Evolutionary conservation across 768 basidiomycete genomes (phyloP).

Genomic region (Pholiota molesta): DNA sequence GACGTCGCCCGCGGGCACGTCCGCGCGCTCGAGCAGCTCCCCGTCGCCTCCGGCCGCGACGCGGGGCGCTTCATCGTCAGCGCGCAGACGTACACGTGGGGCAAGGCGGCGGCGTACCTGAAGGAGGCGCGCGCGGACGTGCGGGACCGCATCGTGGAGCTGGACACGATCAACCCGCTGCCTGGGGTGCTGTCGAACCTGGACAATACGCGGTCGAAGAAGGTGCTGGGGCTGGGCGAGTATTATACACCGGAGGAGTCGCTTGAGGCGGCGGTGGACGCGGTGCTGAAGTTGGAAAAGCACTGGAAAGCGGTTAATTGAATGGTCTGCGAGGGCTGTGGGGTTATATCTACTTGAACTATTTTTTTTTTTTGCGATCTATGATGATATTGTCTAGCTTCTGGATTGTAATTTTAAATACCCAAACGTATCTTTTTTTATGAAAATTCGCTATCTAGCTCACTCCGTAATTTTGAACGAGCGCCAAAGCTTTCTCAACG

Average conservation of each 20-base stretch:
- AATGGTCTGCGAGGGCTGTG: background rate
- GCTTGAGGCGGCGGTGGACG: constrained; percentile 30
- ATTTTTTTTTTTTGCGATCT: background rate
- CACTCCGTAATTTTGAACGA: too few relatives aligned
- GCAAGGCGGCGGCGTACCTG: constrained; percentile 29
- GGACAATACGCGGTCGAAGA: constrained; percentile 28
- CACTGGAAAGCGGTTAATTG: constrained; percentile 19
- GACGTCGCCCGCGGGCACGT: constrained; percentile 39
- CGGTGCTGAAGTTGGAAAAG: constrained; percentile 27
- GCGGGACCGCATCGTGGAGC: constrained; percentile 14
- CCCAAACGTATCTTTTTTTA: too few relatives aligned
- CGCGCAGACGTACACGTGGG: constrained; percentile 31
- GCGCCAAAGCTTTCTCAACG: too few relatives aligned
- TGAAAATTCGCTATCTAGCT: too few relatives aligned
- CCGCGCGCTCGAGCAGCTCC: constrained; percentile 30
- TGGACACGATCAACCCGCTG: constrained; percentile 22
- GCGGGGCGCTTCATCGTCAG: constrained; percentile 35
- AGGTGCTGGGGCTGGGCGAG: constrained; percentile 28
- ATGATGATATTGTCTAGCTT: background rate
- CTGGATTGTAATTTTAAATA: too few relatives aligned
- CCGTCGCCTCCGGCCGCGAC: constrained; percentile 21
- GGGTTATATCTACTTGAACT: background rate
- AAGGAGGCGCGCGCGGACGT: constrained; percentile 19
- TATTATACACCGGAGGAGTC: constrained; percentile 30
- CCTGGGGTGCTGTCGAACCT: constrained; percentile 28